Conservation (phyloP, 768 basidiomycete genomes). For the Solioccasus polychromus region DNA sequence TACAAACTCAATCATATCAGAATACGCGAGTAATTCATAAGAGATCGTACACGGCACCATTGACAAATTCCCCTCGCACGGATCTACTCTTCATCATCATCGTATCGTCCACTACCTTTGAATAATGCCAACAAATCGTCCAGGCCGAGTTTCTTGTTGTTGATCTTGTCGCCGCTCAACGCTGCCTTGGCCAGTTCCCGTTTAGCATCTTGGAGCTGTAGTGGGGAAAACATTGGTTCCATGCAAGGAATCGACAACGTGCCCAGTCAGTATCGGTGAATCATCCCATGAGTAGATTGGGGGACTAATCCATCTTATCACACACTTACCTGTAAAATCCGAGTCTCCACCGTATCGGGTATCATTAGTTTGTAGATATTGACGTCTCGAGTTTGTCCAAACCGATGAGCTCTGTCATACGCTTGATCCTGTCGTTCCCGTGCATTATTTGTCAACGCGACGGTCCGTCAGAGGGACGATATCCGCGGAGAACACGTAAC, state of each 20-base stretch:
- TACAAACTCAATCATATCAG: too few relatives aligned
- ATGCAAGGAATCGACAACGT: too few relatives aligned
- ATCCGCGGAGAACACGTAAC: background rate
- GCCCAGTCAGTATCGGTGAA: background rate
- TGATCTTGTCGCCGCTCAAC: slow-evolving; percentile 83
- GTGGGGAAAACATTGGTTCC: background rate
- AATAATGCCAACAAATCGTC: slow-evolving; percentile 85
- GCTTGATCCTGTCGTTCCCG: slow-evolving; percentile 69
- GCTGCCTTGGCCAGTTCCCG: slow-evolving; percentile 81
- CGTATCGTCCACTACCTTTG: slow-evolving; percentile 53
- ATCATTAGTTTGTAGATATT: slow-evolving; percentile 90
- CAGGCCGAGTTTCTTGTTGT: slow-evolving; percentile 78
- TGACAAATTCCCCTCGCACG: too few relatives aligned
- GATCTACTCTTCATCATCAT: slow-evolving; percentile 43
- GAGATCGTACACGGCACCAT: too few relatives aligned
- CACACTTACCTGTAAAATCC: slow-evolving; percentile 63
- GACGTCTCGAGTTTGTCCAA: slow-evolving; percentile 84
- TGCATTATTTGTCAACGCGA: background rate
- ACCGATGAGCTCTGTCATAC: slow-evolving; percentile 87
- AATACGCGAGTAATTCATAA: too few relatives aligned
- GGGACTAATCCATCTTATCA: background rate
- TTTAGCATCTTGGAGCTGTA: slow-evolving; percentile 90
- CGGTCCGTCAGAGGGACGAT: background rate
- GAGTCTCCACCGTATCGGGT: slow-evolving; percentile 81
- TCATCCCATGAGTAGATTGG: too few relatives aligned